Percentiles rank a stretch among this genome's conserved stretches.
These are phyloP conservation scores for Raffaelea ambrosiae DNA, from an alignment of 2,329 filamentous ascomycete species.

Conservation along the genomic window DNA sequence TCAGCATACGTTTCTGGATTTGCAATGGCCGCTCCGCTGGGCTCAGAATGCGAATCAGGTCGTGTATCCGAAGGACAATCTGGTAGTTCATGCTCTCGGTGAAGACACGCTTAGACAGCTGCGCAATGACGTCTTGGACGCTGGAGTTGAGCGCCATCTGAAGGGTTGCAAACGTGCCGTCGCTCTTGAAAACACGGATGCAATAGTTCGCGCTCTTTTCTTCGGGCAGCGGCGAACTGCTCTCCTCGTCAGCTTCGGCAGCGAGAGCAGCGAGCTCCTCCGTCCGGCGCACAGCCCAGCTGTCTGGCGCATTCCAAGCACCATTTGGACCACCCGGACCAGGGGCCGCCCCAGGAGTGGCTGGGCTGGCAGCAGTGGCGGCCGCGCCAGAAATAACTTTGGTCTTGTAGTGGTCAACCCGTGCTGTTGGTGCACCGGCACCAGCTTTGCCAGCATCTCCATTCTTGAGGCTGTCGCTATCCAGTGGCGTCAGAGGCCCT, in stretches of 20 bases:
- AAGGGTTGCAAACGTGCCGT: conserved; percentile 89
- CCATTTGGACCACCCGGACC: conserved; percentile 34
- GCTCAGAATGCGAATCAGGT: conserved; percentile 73
- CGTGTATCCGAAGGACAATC: conserved; percentile 90
- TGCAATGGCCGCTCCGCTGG: conserved; percentile 73
- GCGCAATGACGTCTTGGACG: conserved; percentile 78
- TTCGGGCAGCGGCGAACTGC: conserved; percentile 58
- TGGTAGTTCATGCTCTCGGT: conserved; percentile 90
- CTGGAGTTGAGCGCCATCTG: conserved; percentile 77
- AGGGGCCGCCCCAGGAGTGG: not conserved
- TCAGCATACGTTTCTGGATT: conserved; percentile 83
- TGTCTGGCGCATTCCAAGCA: conserved; percentile 89
- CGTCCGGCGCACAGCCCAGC: conserved; percentile 80
- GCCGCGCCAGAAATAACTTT: not conserved
- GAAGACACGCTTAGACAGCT: conserved; percentile 90
- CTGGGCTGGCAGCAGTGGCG: not conserved
- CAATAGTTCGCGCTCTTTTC: conserved; percentile 75
- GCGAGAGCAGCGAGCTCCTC: conserved; percentile 52
- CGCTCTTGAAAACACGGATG: conserved; percentile 88
- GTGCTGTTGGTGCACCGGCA: not conserved
- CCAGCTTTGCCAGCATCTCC: conserved; percentile 32
- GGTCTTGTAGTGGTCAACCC: conserved; percentile 12
- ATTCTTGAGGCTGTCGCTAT: conserved; percentile 39
- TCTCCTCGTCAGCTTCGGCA: conserved; percentile 59
- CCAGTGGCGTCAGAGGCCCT: conserved; percentile 63